Percentiles rank a stretch among this genome's conserved stretches.
Evolutionary conservation across 768 basidiomycete species (phyloP).

Genomic region (Rhodotorula babjevae): DNA sequence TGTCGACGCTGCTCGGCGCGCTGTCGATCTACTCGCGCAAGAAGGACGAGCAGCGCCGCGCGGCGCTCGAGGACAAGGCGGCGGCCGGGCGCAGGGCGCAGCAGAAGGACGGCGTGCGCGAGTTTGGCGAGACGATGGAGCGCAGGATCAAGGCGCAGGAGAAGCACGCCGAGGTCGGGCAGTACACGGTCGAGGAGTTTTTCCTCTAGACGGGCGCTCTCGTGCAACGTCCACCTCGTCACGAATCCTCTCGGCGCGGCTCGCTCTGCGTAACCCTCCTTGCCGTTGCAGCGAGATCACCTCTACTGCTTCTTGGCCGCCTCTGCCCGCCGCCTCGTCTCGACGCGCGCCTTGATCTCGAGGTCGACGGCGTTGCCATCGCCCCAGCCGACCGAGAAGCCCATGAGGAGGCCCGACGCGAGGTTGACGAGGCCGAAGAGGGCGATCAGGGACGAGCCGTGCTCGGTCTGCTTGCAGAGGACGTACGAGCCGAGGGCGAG

Average conservation of each 20-base stretch:
- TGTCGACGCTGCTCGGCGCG: slow-evolving; percentile 32
- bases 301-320: background rate
- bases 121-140: slow-evolving; percentile 31
- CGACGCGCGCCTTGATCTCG: slow-evolving; percentile 6
- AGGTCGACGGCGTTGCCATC: slow-evolving; percentile 34
- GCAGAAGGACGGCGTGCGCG: slow-evolving; percentile 15
- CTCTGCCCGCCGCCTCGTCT: background rate
- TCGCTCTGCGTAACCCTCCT: too few relatives aligned
- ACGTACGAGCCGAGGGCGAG: slow-evolving; percentile 1
- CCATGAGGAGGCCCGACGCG: slow-evolving; percentile 10
- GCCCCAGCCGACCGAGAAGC: slow-evolving; percentile 18
- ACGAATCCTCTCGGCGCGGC: accelerated
- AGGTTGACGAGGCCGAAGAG: slow-evolving; percentile 15
- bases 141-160: slow-evolving; percentile 34
- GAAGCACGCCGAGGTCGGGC: slow-evolving; percentile 35
- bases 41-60: slow-evolving; percentile 16
- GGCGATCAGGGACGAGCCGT: slow-evolving; percentile 9
- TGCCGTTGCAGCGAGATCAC: too few relatives aligned
- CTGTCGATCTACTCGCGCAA: slow-evolving; percentile 26
- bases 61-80: slow-evolving; percentile 7
- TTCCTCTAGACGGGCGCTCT: slow-evolving; percentile 7
- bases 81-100: background rate
- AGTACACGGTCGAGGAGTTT: slow-evolving; percentile 32
- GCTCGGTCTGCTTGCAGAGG: background rate
- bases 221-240: background rate